These are phyloP conservation scores for Protostelium mycophagum DNA, from an alignment of 78 protist species.

Conservation along the genomic window DNA sequence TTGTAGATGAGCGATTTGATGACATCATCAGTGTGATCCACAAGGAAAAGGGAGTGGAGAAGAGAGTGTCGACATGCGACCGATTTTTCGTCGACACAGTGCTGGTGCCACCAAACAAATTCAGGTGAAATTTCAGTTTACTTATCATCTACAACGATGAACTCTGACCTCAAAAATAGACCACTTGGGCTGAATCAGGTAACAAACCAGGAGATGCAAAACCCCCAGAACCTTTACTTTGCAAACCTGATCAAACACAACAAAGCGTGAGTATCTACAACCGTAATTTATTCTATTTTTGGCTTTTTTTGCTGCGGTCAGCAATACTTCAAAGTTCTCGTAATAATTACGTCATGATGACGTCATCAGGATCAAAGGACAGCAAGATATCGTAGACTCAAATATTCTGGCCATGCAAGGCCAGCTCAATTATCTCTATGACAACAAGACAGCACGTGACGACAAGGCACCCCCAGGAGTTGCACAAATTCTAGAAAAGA, in stretches of 20 bases:
- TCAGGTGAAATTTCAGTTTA: conserved; percentile 16
- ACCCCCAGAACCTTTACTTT: conserved; percentile 40
- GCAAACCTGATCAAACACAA: conserved; percentile 16
- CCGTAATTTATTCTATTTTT: conserved; percentile 4
- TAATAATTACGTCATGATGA: conserved; percentile 10
- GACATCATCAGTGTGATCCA: not conserved
- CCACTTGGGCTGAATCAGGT: too few relatives aligned
- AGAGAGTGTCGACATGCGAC: not conserved
- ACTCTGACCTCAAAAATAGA: too few relatives aligned
- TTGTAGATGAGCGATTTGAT: too few relatives aligned
- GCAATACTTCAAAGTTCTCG: conserved; percentile 24
- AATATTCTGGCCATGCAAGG: conserved; percentile 54
- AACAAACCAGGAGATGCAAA: too few relatives aligned
- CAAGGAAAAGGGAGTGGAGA: not conserved
- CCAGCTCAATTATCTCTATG: conserved; percentile 65
- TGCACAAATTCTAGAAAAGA: conserved; percentile 90
- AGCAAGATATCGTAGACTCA: conserved; percentile 17
- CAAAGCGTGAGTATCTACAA: not conserved
- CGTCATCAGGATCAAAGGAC: conserved; percentile 13
- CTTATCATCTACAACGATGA: too few relatives aligned
- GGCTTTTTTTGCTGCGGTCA: conserved; percentile 20
- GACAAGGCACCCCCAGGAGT: conserved; percentile 72
- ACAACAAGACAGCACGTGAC: conserved; percentile 19
- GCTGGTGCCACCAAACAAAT: not conserved
- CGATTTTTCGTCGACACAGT: conserved; percentile 5